Evolutionary conservation across 73 alveolate genomes (phyloP), one percentile per base, ranked within the genome.

Genomic region (Durusdinium trenchii): DNA sequence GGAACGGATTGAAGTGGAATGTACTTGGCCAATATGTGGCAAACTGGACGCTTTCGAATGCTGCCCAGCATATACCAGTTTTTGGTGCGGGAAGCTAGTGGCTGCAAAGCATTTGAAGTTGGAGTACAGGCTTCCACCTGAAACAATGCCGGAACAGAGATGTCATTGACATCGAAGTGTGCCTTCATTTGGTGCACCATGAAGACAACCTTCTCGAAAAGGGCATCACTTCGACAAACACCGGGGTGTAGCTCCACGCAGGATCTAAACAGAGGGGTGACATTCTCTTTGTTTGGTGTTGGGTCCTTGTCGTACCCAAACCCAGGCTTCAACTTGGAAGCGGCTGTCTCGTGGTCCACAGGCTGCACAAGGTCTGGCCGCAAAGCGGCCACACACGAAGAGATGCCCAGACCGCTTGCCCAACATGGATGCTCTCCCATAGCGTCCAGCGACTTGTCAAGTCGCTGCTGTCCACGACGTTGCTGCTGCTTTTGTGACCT

Each of bases 181-280:
- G 18, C 7, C 47, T 81, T 64, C 26, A 81, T 3, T 6, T 26
- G 23, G 16, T 48, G 62, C 18, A 46, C 91, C 48, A 26, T 30
- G 28, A 47, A 46, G 32, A 81, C 12, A n/a, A 81, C 69, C 28
- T 30, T 30, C 20, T 20, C 54, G 12, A 47, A 14, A 3, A 69
- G 46, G 3, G 3, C 47, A 32, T 81, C 47, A n/a, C 91, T 81
- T 1, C 32, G 48, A 32, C 91, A 81, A 18, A 81, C 35, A 12
- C 91, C 91, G 0, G 91, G 91, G 91, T 81, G 91, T 46, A 23
- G 16, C 28, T 81, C 91, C 35, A 47, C 71, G 48, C 91, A 81
- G n/a, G 62, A 40, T 18, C 48, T 45, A 45, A 81, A 81, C 48
- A 81, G 48, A 30, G 26, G 45, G 3, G 91, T 64, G 16, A 12